A percentile compares a stretch with the other conserved stretches of the same genome.
Evolutionary conservation across 2,329 filamentous ascomycete species (phyloP).

Genomic region (Aureobasidium melanogenum): DNA sequence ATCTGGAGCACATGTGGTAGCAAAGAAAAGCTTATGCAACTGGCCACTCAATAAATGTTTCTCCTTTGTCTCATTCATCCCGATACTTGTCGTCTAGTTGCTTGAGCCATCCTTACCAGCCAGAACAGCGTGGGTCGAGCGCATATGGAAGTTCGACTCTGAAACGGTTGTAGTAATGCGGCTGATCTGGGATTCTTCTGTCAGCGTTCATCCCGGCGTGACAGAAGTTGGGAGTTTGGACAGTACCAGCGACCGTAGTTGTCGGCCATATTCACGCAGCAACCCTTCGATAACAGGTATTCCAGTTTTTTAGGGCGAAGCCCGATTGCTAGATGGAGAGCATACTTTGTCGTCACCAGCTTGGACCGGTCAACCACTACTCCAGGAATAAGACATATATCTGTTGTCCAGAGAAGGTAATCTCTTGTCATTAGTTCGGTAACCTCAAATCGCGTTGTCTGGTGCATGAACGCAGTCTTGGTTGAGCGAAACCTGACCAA

Average conservation of each 20-base stretch:
- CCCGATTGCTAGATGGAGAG: background rate
- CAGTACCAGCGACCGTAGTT: too few species aligned
- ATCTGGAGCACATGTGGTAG: background rate
- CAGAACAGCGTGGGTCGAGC: background rate
- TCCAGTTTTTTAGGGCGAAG: background rate
- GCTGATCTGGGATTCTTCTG: too few species aligned
- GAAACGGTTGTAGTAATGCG: background rate
- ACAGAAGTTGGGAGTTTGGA: too few species aligned
- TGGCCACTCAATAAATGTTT: background rate
- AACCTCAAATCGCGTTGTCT: background rate
- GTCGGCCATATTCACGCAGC: background rate
- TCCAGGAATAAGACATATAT: background rate
- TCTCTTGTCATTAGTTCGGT: too few species aligned
- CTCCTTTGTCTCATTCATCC: background rate
- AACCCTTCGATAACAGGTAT: background rate
- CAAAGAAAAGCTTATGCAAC: background rate
- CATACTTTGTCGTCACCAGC: background rate
- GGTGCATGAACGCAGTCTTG: too few species aligned
- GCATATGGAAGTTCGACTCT: background rate
- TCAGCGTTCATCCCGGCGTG: too few species aligned
- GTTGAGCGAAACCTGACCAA: background rate
- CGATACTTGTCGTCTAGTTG: background rate
- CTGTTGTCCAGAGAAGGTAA: background rate
- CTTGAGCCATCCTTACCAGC: background rate
- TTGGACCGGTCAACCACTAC: background rate